Evolutionary conservation across 306 rosid genomes (phyloP), one percentile per base, ranked within the genome.

Genomic region (Glycine soja): DNA sequence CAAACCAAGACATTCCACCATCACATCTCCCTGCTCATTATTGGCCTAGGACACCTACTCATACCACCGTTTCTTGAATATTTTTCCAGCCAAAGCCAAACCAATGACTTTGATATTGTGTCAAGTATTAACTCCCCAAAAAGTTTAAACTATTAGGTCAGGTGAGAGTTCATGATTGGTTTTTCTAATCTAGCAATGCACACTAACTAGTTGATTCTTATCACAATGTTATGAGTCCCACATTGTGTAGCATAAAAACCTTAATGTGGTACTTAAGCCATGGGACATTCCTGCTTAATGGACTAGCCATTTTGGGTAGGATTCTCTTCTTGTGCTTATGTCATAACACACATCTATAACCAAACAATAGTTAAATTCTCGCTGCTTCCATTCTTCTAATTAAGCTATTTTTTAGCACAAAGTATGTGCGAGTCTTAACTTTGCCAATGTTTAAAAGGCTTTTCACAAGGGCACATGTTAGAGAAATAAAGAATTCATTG

Each of bases 331-430:
- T 51, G 57, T 51, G 57, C 8, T 51, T 14, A 14, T 5, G 58
- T 52, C 58, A 18, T 57, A 16, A 18, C 13, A 16, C 59, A n/a
- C 63, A 57, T 42, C 38, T 75, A 75, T 75, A 46, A 61, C 32
- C 42, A 45, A 59, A 2, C 6, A 8, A 45, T 75, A 43, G 12
- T 45, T 2, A 0, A 4, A 54, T 34, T 11, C n/a, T 72, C 36
- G 30, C 10, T 34, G 76, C n/a, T 50, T 52, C 8, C 63, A 53
- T 52, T 34, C 63, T 52, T 72, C 16, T 34, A 38, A 38, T 64
- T 70, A 6, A 46, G 50, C 56, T 46, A 46, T 45, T 4, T 45
- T 68, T 68, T 18, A 70, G 6, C 24, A 70, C 24, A 48, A 16
- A 8, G 19, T 70, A 12, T 7, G 43, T 3, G 5, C 9, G 61